Conservation (phyloP, 2,329 filamentous ascomycete species). For the Pseudogymnoascus sp. region DNA sequence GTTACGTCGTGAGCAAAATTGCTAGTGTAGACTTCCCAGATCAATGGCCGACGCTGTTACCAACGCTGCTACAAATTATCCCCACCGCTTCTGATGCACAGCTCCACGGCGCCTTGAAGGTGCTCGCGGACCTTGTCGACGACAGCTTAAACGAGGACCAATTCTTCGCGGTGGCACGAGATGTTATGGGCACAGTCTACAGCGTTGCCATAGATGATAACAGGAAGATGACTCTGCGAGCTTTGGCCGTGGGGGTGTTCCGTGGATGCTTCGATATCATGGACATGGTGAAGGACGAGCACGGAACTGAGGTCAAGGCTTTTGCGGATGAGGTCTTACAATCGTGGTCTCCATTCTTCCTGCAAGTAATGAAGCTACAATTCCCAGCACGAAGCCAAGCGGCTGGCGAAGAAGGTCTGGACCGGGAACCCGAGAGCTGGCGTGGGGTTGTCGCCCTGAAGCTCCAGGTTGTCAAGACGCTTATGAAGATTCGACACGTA, state of each 20-base stretch:
- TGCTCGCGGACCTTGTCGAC: conserved; percentile 84
- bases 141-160: conserved; percentile 90
- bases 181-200: conserved; percentile 79
- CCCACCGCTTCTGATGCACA: conserved; percentile 69
- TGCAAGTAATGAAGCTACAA: conserved; percentile 66
- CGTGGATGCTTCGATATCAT: conserved; percentile 87
- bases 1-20: conserved; percentile 82
- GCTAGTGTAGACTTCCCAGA: conserved; percentile 90
- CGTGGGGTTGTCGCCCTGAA: conserved; percentile 81
- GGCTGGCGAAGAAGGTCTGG: conserved; percentile 46
- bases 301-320: conserved; percentile 74
- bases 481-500: conserved; percentile 80
- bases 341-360: conserved; percentile 86
- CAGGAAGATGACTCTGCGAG: conserved; percentile 69
- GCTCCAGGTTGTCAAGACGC: conserved; percentile 85
- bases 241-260: conserved; percentile 85
- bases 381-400: conserved; percentile 57
- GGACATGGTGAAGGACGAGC: conserved; percentile 93
- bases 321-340: conserved; percentile 83
- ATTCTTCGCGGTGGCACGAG: conserved; percentile 83
- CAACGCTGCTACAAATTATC: conserved; percentile 71
- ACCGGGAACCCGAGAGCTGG: conserved; percentile 60
- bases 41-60: conserved; percentile 85
- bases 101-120: conserved; percentile 81
- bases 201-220: conserved; percentile 71